phyloP scores from a whole-genome alignment of 768 basidiomycete genomes.

The Fomitopsis serialis region DNA sequence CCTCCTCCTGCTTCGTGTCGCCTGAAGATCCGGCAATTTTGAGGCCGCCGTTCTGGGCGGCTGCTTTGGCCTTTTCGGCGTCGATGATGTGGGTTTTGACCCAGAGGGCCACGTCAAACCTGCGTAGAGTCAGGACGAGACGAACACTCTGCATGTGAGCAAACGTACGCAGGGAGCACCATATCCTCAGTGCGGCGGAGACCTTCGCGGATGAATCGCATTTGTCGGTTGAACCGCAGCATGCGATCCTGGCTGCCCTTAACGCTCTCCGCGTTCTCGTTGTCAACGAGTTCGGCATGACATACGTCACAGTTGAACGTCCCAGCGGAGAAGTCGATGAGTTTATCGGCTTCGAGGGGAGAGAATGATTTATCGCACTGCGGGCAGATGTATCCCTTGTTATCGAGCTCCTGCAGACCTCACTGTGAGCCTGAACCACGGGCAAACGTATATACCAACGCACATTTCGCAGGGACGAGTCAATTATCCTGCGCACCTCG shows the following conservation, averaged over 20 bases:
- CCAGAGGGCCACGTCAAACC: conserved; percentile 82
- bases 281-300: conserved; percentile 80
- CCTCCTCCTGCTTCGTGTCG: conserved; percentile 59
- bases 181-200: conserved; percentile 86
- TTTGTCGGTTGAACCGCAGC: conserved; percentile 91
- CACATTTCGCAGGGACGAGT: conserved; percentile 85
- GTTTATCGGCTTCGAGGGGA: conserved; percentile 77
- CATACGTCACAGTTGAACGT: conserved; percentile 86
- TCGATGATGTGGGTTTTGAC: conserved; percentile 69
- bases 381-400: conserved; percentile 96
- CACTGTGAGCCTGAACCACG: background rate
- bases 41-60: conserved; percentile 48
- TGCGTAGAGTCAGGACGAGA: conserved; percentile 21
- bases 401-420: conserved; percentile 75
- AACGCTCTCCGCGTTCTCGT: conserved; percentile 85
- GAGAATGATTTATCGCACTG: conserved; percentile 81
- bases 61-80: conserved; percentile 41
- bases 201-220: conserved; percentile 81
- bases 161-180: conserved; percentile 58
- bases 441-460: conserved; percentile 17
- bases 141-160: background rate
- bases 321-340: conserved; percentile 67
- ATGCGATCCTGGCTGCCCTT: conserved; percentile 88
- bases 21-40: conserved; percentile 71
- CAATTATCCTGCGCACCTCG: conserved; percentile 86